Conservation (phyloP, 768 basidiomycete species). For the Amanita phalloides region DNA sequence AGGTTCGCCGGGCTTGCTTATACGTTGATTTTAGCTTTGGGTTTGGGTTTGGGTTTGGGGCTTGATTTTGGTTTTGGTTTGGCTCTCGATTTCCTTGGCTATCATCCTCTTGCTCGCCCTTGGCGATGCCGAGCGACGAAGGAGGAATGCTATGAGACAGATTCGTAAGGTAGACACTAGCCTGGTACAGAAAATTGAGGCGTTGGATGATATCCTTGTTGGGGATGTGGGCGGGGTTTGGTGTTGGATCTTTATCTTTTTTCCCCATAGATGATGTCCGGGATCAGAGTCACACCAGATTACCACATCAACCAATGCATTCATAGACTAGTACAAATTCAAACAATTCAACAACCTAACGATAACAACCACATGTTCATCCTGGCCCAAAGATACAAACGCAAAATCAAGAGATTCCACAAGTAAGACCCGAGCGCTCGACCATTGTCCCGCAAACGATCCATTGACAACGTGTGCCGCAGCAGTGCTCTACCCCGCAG, state of each 20-base stretch:
- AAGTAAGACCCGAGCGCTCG: slow-evolving; percentile 5
- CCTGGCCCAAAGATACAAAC: background rate
- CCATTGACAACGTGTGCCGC: background rate
- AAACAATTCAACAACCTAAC: background rate
- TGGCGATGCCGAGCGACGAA: background rate
- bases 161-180: slow-evolving; percentile 47
- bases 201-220: slow-evolving; percentile 48
- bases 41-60: too few species aligned
- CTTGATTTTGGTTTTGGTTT: too few species aligned
- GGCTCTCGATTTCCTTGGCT: background rate
- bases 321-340: background rate
- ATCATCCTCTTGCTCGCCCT: background rate
- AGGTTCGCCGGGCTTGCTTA: background rate
- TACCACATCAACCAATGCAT: background rate
- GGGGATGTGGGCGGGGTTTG: slow-evolving; percentile 34
- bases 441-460: slow-evolving; percentile 4
- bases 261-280: slow-evolving; percentile 44
- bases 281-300: background rate
- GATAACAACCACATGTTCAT: background rate
- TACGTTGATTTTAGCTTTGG: background rate
- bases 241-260: slow-evolving; percentile 46
- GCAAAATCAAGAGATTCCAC: slow-evolving; percentile 1
- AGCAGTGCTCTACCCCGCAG: slow-evolving; percentile 5
- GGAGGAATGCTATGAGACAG: slow-evolving; percentile 10
- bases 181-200: slow-evolving; percentile 80